phyloP scores from a whole-genome alignment of 768 basidiomycete genomes.

The Russula virescens region DNA sequence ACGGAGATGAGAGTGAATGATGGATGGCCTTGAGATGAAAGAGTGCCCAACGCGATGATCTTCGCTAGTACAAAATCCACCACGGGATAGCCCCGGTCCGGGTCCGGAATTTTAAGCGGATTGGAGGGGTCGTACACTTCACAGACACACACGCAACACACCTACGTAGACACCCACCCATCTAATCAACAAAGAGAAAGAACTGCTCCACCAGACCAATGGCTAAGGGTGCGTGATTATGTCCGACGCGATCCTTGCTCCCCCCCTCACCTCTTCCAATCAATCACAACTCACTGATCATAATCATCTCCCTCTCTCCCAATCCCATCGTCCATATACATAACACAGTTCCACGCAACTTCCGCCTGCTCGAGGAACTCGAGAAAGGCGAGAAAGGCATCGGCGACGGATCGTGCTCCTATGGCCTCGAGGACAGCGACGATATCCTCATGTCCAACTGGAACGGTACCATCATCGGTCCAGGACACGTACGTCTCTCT shows the following conservation, averaged over 20 bases:
- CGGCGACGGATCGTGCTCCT: constrained; percentile 96
- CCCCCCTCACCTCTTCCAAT: background rate
- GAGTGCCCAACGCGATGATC: too few relatives aligned
- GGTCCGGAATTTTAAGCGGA: too few relatives aligned
- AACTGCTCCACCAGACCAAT: background rate
- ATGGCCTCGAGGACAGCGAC: constrained; percentile 91
- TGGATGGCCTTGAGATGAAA: too few relatives aligned
- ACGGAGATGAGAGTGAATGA: background rate
- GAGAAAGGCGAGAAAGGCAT: constrained; percentile 99
- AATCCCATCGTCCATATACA: too few relatives aligned
- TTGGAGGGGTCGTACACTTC: too few relatives aligned
- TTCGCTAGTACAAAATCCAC: too few relatives aligned
- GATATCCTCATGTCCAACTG: constrained; percentile 97
- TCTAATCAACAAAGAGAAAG: too few relatives aligned
- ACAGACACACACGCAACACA: too few relatives aligned
- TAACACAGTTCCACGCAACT: constrained; percentile 84
- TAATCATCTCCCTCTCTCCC: background rate
- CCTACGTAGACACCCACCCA: too few relatives aligned
- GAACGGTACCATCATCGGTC: constrained; percentile 99
- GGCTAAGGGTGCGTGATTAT: constrained; percentile 8
- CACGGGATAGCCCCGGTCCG: background rate
- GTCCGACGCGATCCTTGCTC: background rate
- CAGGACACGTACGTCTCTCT: constrained; percentile 73
- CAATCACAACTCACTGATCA: background rate
- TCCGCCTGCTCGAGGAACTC: constrained; percentile 94